Conservation (phyloP, 495 filamentous ascomycete genomes). For the Talaromyces trachyspermus region DNA sequence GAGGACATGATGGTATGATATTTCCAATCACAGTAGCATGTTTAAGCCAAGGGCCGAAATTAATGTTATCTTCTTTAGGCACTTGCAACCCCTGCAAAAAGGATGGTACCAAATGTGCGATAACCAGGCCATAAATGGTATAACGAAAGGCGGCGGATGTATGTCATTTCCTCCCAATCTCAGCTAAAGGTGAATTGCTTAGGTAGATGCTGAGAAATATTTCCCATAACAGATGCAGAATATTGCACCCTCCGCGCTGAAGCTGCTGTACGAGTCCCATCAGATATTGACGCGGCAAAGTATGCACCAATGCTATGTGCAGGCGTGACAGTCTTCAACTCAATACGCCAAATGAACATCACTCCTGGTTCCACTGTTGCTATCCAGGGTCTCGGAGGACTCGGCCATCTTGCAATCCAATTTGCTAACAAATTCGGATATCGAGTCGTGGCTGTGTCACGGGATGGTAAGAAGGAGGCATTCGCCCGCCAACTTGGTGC, state of each 20-base stretch:
- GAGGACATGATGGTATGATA: slow-evolving; percentile 35
- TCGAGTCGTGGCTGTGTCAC: slow-evolving; percentile 54
- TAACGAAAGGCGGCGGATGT: slow-evolving; percentile 45
- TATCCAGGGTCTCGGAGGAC: slow-evolving; percentile 57
- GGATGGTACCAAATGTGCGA: slow-evolving; percentile 51
- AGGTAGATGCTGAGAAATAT: too few species aligned
- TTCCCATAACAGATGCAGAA: slow-evolving; percentile 48
- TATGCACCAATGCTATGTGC: slow-evolving; percentile 65
- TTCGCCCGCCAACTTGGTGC: slow-evolving; percentile 58
- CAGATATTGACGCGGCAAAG: slow-evolving; percentile 47
- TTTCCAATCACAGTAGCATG: not conserved
- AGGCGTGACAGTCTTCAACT: slow-evolving; percentile 67
- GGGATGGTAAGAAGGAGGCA: slow-evolving; percentile 47
- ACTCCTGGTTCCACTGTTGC: slow-evolving; percentile 51
- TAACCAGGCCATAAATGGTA: slow-evolving; percentile 42
- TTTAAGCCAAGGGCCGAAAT: not conserved
- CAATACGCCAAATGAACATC: slow-evolving; percentile 54
- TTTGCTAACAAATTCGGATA: slow-evolving; percentile 60
- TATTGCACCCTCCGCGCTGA: slow-evolving; percentile 57
- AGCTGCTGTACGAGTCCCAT: slow-evolving; percentile 54
- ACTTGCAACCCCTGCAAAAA: slow-evolving; percentile 39
- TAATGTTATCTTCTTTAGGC: slow-evolving; percentile 8
- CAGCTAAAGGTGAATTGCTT: too few species aligned
- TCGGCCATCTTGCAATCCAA: slow-evolving; percentile 63
- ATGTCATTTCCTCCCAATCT: slow-evolving; percentile 4